phyloP scores from a whole-genome alignment of 208 protist species.

The Giardia duodenalis region DNA sequence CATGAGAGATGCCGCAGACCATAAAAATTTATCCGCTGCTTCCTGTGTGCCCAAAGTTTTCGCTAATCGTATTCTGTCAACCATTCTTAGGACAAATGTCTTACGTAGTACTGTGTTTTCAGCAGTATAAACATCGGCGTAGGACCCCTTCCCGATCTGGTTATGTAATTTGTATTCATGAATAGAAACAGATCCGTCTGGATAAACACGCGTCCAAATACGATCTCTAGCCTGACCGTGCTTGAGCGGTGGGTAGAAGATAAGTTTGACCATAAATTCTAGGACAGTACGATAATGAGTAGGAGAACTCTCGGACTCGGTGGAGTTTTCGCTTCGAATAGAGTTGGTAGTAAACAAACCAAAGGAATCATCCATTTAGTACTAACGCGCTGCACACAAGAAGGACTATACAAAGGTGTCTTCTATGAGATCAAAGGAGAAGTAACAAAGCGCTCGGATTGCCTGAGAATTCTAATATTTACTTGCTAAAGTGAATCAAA shows the following conservation, averaged over 20 bases:
- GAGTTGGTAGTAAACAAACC: too few species aligned
- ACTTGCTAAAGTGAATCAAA: too few species aligned
- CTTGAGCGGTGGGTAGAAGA: not conserved
- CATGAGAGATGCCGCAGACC: not conserved
- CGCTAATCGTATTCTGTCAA: not conserved
- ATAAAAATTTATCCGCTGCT: not conserved
- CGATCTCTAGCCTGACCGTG: not conserved
- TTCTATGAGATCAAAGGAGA: too few species aligned
- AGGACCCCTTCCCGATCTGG: not conserved
- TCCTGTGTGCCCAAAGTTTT: not conserved
- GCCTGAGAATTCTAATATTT: too few species aligned
- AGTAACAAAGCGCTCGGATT: too few species aligned
- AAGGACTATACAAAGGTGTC: too few species aligned
- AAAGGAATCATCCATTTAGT: too few species aligned
- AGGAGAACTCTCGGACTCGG: too few species aligned
- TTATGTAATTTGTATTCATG: not conserved
- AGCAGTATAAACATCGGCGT: not conserved
- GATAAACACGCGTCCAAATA: not conserved
- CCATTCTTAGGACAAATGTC: not conserved
- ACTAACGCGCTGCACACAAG: too few species aligned
- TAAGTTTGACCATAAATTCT: not conserved
- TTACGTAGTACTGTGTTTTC: not conserved
- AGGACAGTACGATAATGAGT: too few species aligned
- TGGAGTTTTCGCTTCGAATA: too few species aligned
- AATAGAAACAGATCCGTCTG: not conserved